These are phyloP conservation scores for Madurella fahalii DNA, from an alignment of 2,329 filamentous ascomycete species.

Conservation along the genomic window DNA sequence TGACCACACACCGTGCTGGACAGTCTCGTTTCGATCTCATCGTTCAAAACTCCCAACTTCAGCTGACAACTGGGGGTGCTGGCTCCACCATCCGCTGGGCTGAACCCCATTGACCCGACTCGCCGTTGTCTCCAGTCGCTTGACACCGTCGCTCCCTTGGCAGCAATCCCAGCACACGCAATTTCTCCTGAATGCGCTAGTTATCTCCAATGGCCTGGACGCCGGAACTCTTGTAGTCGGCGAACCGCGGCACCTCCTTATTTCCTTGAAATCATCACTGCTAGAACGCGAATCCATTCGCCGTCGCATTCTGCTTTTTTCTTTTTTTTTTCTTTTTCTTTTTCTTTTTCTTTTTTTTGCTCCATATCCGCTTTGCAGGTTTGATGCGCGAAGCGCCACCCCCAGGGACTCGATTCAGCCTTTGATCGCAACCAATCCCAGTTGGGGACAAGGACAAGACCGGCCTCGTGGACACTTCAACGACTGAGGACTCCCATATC, in stretches of 20 bases:
- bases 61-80: background rate
- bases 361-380: background rate
- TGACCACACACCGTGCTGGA: no score
- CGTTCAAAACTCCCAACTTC: background rate
- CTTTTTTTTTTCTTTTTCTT: background rate
- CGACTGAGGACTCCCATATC: conserved; percentile 5
- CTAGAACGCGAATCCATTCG: background rate
- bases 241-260: background rate
- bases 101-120: conserved; percentile 13
- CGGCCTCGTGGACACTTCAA: background rate
- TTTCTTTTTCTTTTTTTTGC: background rate
- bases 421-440: conserved; percentile 11
- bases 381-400: conserved; percentile 1
- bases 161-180: conserved; percentile 1
- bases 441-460: conserved; percentile 1
- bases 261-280: background rate
- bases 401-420: background rate
- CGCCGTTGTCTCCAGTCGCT: background rate
- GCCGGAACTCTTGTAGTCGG: conserved; percentile 1
- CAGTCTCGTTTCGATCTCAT: no score
- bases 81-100: conserved; percentile 14
- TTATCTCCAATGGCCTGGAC: conserved; percentile 11
- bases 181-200: background rate
- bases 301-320: background rate
- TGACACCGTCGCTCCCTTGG: conserved; percentile 3